Conservation (phyloP, 164 flowering plant species). For the Berberis thunbergii region DNA sequence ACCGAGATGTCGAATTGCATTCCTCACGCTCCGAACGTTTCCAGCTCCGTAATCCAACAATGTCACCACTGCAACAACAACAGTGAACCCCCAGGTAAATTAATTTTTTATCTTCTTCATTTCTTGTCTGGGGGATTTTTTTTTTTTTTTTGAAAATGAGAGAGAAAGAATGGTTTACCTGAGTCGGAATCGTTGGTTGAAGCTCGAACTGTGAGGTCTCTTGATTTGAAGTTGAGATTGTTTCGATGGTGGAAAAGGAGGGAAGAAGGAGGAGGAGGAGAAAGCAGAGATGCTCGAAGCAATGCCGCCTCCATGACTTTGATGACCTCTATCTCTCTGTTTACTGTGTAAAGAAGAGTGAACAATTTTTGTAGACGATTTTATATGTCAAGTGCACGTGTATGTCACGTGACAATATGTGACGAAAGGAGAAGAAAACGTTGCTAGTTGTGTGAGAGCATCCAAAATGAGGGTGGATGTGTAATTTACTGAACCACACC, state of each 20-base stretch:
- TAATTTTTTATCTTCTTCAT: background rate
- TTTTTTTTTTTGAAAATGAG: background rate
- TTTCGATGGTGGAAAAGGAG: conserved; percentile 9
- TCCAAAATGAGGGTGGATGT: background rate
- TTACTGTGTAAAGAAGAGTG: background rate
- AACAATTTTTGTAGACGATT: no score
- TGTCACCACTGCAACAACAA: conserved; percentile 41
- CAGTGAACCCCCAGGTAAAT: background rate
- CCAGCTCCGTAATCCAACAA: conserved; percentile 93
- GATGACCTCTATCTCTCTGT: background rate
- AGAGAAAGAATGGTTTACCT: conserved; percentile 24
- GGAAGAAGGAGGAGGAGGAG: conserved; percentile 8
- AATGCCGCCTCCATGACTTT: conserved; percentile 34
- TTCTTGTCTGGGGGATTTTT: background rate
- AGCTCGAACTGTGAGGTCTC: conserved; percentile 37
- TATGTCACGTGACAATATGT: background rate
- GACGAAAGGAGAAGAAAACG: background rate
- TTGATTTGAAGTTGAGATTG: conserved; percentile 23
- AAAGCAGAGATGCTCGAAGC: background rate
- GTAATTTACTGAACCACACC: no score
- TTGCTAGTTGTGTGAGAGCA: background rate
- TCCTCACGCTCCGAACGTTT: conserved; percentile 75
- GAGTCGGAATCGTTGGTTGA: conserved; percentile 24
- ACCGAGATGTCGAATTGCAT: conserved; percentile 71
- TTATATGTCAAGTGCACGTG: no score